Evolutionary conservation across 768 basidiomycete genomes (phyloP), one percentile per base, ranked within the genome.

Genomic region (Megacollybia marginata): DNA sequence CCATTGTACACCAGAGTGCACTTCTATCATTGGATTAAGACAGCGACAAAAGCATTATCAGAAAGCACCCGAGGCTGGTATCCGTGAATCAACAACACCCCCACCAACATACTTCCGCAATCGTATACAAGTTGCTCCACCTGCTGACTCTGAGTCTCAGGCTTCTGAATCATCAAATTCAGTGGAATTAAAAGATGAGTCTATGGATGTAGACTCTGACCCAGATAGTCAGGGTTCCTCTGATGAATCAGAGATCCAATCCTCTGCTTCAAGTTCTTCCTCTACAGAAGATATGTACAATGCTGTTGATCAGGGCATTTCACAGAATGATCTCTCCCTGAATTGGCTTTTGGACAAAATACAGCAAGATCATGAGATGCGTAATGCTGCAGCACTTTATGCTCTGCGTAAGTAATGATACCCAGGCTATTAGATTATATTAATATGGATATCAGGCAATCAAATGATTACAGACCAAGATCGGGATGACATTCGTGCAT

Each of bases 401-500:
- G 38, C 13, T 40, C 8, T 15, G 13, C 38, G 38, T 40, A 40
- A 40, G 38, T 18, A 15, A 2, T 18, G 8, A 13, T 40, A 40
- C 13, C 8, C 38, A 47, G 23, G 23, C 13, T 13, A 28, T 12
- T 20, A 47, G 12, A 5, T 9, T 31, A 18, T 28, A n/a, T 31
- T 34, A 35, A 1, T 42, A n/a, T n/a, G n/a, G n/a, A n/a, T n/a
- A n/a, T 18, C 42, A 61, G 60, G 60, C 5, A 53, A 61, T 46
- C 32, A 48, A 10, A 44, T 55, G 10, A 48, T 66, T 18, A 51
- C 58, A 0, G 52, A 57, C 0, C 4, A 59, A 28, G 66, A 67
- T n/a, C 20, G 58, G 1, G 59, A 64, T 42, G 58, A 63, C 46
- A 65, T 67, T 18, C 52, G 51, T 5, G 62, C 62, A 0, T 66